Conservation (phyloP, 495 filamentous ascomycete species). For the Neurospora sp. region DNA sequence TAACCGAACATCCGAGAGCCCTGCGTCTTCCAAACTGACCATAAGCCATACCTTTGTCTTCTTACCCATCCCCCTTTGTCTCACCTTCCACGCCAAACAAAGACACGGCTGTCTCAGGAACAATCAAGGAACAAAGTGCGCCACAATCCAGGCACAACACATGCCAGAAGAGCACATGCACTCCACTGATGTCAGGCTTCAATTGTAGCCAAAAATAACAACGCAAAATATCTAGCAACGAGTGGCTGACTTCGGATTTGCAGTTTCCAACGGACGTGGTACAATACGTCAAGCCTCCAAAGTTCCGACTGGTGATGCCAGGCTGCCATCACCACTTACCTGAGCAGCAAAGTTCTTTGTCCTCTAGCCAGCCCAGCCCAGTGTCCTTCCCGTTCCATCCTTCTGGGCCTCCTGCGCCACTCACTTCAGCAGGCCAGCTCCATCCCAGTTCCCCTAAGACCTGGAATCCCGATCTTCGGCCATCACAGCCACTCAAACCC, state of each 20-base stretch:
- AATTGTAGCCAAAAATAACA: not conserved
- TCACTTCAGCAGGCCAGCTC: no score
- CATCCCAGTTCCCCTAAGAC: no score
- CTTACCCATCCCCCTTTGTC: not conserved
- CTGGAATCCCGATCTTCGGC: not conserved
- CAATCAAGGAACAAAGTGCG: not conserved
- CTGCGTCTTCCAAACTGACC: not conserved
- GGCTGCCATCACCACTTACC: not conserved
- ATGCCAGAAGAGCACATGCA: not conserved
- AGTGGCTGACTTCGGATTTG: not conserved
- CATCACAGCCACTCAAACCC: not conserved
- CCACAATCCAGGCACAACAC: not conserved
- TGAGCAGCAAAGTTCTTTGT: not conserved
- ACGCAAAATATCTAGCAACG: not conserved
- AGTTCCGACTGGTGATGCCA: not conserved
- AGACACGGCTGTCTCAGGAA: not conserved
- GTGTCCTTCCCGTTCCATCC: not conserved
- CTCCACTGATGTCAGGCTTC: no score
- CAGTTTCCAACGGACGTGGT: not conserved
- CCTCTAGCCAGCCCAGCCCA: not conserved
- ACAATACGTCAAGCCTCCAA: not conserved
- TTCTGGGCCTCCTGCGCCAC: not conserved
- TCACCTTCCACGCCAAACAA: not conserved
- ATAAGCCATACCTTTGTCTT: not conserved
- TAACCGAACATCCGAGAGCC: not conserved